Evolutionary conservation across 768 basidiomycete species (phyloP), one percentile per base, ranked within the genome.

Genomic region (Boletus huronensis): DNA sequence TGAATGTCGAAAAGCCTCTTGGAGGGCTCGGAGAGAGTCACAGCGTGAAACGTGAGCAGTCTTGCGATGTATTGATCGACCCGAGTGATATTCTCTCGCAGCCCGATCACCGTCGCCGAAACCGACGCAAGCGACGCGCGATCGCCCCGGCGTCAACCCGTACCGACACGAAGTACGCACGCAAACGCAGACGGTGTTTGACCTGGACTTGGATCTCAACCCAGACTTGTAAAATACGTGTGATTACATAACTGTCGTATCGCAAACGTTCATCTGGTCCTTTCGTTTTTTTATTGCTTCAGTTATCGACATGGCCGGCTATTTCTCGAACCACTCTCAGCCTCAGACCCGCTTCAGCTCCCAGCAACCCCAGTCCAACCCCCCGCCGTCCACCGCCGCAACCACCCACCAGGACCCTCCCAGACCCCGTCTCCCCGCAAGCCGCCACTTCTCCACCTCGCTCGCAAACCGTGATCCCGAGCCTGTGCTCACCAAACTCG

Each of bases 261-360:
- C 59, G 52, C 52, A 5, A 43, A 23, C 31, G n/a, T 26, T n/a
- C 17, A 10, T 25, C 23, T 25, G 4, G 2, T n/a, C 11, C 10
- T 14, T 26, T 26, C 31, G 21, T 48, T 40, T 60, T 60, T 58
- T 61, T 66, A 70, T 71, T 64, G 23, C 41, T 56, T 57, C 57
- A 67, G 48, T 64, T 67, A 71, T 67, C 56, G 6, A 38, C 55
- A 85, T 85, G 84, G 79, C 83, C 68, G 82, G 79, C 72, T 91
- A 89, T 77, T 90, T 90, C 74, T 90, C 88, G 39, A 92, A 91
- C 73, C 87, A 89, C 67, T 87, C 88, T 45, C 78, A 83, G 58
- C 58, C 76, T 25, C 78, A 79, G 61, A 82, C 84, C 49, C 82
- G 88, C 63, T 86, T 90, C 66, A 77, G 82, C 46, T 78, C 85